Evolutionary conservation across 306 rosid species (phyloP).

Genomic region (Oemleria cerasiformis): DNA sequence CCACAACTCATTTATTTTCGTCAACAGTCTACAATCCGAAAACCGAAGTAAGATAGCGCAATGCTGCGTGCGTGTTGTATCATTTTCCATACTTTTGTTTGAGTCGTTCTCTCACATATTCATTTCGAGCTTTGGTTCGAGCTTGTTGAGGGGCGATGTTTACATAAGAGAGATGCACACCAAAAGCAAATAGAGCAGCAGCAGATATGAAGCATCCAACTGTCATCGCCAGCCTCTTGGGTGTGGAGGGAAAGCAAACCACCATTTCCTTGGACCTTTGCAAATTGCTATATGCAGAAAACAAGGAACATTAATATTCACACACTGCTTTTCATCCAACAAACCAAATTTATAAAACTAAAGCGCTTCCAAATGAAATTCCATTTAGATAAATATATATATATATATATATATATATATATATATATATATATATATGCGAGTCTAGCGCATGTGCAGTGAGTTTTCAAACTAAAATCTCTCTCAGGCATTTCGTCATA

Average conservation of each 20-base stretch:
- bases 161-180: slow-evolving; percentile 60
- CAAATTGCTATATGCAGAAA: neutral
- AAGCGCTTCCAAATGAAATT: neutral
- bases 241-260: slow-evolving; percentile 69
- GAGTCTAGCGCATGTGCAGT: neutral
- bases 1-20: no score
- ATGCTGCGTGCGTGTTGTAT: neutral
- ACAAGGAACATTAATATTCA: neutral
- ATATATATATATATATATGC: neutral
- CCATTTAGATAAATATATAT: neutral
- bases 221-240: slow-evolving; percentile 58
- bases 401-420: no score
- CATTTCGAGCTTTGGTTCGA: slow-evolving; percentile 60
- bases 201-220: slow-evolving; percentile 56
- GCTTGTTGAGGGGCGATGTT: slow-evolving; percentile 73
- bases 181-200: slow-evolving; percentile 47
- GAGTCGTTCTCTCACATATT: slow-evolving; percentile 48
- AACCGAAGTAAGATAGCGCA: neutral
- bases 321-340: neutral
- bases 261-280: slow-evolving; percentile 41
- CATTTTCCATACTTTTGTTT: slow-evolving; percentile 56
- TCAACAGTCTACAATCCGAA: neutral
- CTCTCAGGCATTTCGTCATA: slow-evolving; percentile 38
- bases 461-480: neutral
- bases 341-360: neutral